phyloP scores from a whole-genome alignment of 805 yeast species.

The Kuraishia cidri region DNA sequence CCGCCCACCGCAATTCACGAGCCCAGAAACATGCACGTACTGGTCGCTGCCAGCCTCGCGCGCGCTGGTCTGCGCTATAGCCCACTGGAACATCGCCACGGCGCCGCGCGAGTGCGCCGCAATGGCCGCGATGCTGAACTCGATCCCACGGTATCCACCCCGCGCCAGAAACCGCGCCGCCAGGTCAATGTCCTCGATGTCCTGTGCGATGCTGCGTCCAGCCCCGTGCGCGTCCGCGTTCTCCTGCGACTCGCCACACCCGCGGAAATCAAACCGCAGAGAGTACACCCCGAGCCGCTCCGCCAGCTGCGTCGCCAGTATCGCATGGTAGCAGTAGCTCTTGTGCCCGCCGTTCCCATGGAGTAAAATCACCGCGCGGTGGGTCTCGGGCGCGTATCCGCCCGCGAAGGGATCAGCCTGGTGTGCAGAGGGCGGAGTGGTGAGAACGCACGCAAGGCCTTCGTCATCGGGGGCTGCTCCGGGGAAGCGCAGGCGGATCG shows the following conservation, averaged over 20 bases:
- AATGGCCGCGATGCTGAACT: constrained; percentile 43
- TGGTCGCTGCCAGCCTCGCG: constrained; percentile 17
- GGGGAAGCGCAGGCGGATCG: too few species aligned
- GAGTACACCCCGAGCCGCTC: constrained; percentile 50
- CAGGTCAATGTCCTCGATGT: constrained; percentile 56
- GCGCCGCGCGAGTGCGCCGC: constrained; percentile 80
- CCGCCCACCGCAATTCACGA: constrained; percentile 71
- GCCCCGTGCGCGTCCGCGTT: constrained; percentile 14
- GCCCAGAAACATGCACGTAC: constrained; percentile 44
- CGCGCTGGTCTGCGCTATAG: constrained; percentile 31
- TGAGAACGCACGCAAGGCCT: too few species aligned
- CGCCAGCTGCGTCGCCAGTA: constrained; percentile 53
- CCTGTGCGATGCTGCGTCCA: constrained; percentile 58
- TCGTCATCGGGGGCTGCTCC: too few species aligned
- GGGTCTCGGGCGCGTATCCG: constrained; percentile 25
- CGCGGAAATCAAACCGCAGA: constrained; percentile 77
- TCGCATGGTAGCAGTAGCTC: constrained; percentile 64
- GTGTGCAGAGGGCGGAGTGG: constrained; percentile 4
- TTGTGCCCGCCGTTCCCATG: constrained; percentile 89
- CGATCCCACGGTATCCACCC: constrained; percentile 20
- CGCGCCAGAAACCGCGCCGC: constrained; percentile 25
- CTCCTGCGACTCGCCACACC: constrained; percentile 71
- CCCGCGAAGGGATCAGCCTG: constrained; percentile 4
- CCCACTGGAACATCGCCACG: constrained; percentile 70
- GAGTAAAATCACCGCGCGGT: constrained; percentile 48